phyloP scores from a whole-genome alignment of 2,329 filamentous ascomycete species.

The Cercospora beticola region DNA sequence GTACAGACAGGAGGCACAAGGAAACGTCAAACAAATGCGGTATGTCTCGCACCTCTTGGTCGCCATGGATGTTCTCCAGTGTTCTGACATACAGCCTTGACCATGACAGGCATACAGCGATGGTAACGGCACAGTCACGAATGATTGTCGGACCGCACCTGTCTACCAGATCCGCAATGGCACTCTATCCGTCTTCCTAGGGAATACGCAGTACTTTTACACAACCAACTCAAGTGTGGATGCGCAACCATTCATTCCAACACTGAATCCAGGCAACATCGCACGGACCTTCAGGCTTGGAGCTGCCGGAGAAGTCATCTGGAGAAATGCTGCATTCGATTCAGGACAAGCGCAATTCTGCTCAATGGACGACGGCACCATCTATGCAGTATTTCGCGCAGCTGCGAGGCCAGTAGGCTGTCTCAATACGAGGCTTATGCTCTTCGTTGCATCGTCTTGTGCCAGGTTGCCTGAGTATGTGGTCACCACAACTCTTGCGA shows the following conservation, averaged over 20 bases:
- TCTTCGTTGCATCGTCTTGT: constrained; percentile 12
- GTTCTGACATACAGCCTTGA: neutral
- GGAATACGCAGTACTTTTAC: constrained; percentile 6
- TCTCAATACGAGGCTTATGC: neutral
- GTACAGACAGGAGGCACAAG: neutral
- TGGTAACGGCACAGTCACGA: constrained; percentile 29
- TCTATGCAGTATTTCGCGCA: constrained; percentile 12
- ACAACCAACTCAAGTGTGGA: constrained; percentile 6
- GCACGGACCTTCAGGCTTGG: constrained; percentile 6
- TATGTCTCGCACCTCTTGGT: neutral
- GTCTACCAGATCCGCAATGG: constrained; percentile 12
- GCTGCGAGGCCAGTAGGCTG: constrained; percentile 5
- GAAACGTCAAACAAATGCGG: constrained; percentile 5
- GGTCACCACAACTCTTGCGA: neutral
- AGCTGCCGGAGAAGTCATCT: neutral
- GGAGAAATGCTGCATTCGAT: constrained; percentile 11
- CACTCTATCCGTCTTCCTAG: neutral
- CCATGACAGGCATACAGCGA: constrained; percentile 21
- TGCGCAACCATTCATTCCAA: constrained; percentile 5
- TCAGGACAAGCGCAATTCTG: constrained; percentile 13
- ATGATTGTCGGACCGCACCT: constrained; percentile 10
- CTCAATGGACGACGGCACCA: constrained; percentile 5
- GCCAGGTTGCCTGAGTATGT: constrained; percentile 3
- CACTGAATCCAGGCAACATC: neutral
- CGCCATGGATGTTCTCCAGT: neutral